Evolutionary conservation across 331 rosid species (phyloP), one percentile per base, ranked within the genome.

Genomic region (Malus hybrid): DNA sequence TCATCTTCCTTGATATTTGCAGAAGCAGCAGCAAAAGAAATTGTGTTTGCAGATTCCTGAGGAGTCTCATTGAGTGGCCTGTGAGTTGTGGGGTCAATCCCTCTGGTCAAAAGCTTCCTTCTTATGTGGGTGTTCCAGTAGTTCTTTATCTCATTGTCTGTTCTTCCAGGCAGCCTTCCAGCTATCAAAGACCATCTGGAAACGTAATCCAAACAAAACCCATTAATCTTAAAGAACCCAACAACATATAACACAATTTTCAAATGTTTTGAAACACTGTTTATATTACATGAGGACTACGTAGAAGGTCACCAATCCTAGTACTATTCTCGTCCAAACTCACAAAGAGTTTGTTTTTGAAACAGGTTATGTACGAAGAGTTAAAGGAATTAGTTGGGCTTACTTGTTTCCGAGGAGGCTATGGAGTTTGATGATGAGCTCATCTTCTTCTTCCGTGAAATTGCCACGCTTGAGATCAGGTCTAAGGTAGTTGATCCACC

Each of bases 81-180:
- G 59, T 94, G 99, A 73, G 97, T 90, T 32, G 93, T 85, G 19
- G 99, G 99, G 83, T 94, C 99, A 33, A 94, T 90, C 69, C 99
- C 99, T 79, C 96, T 86, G 78, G 80, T 94, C 81, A 94, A 19
- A 44, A 94, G 99, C 91, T 94, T 94, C 80, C 99, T 89, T 75
- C 97, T 86, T 73, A 94, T 94, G 62, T 94, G 99, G 24, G 99
- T 94, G 70, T 94, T 94, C 99, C 99, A 94, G 63, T 94, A 94
- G 18, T 94, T 94, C 89, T 94, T 94, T 65, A 94, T 94, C 89
- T 94, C 99, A 77, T 94, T 94, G 79, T 94, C 99, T 7, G 99
- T 94, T 87, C 99, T 85, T 18, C 99, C 99, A 0, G 99, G 96
- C 31, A 94, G 85, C 80, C 99, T 87, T 22, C 96, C 99, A 1